Evolutionary conservation across 257 asterid genomes (phyloP), one percentile per base, ranked within the genome.

Genomic region (Phtheirospermum japonicum): DNA sequence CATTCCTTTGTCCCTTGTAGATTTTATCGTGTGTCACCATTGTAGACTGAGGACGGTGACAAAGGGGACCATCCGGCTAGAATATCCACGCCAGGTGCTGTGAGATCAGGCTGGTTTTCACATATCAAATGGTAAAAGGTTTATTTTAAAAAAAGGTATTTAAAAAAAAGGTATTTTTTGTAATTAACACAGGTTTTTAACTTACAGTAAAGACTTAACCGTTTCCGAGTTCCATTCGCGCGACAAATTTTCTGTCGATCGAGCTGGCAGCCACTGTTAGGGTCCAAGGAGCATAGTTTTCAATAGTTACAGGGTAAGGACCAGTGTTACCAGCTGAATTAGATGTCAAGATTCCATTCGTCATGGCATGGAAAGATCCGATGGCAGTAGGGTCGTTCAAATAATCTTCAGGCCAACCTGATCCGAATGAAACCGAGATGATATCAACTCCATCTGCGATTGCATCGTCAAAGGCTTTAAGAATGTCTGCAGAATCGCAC

Each of bases 331-430:
- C 91, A 0, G 89, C 91, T 0, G 91, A 74, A 46, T 75, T 74
- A 9, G 91, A 82, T 0, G 93, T 82, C 46, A 87, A 72, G 17
- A 87, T 87, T 34, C 95, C 92, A 0, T 70, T 75, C 61, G 53
- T 82, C 93, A 86, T 84, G 32, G 92, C 81, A 30, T 82, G 95
- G 49, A 86, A 84, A 17, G 95, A 81, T 71, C 95, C 95, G 9
- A 84, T 87, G 26, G 95, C 89, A 9, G n/a, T n/a, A n/a, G n/a
- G n/a, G n/a, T n/a, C n/a, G n/a, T n/a, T n/a, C n/a, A n/a, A n/a
- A n/a, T n/a, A 84, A 75, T 17, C 77, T 3, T 7, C 19, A 36
- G 88, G 83, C 51, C 5, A 31, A 6, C 16, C 48, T 7, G 82
- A 70, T 53, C 91, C 95, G 42, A 82, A 61, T 0, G 95, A 86